Percentiles rank a stretch among this genome's conserved stretches.
Conservation (phyloP, 148 eudicot genomes). For the Rhododendron mucronatum region DNA sequence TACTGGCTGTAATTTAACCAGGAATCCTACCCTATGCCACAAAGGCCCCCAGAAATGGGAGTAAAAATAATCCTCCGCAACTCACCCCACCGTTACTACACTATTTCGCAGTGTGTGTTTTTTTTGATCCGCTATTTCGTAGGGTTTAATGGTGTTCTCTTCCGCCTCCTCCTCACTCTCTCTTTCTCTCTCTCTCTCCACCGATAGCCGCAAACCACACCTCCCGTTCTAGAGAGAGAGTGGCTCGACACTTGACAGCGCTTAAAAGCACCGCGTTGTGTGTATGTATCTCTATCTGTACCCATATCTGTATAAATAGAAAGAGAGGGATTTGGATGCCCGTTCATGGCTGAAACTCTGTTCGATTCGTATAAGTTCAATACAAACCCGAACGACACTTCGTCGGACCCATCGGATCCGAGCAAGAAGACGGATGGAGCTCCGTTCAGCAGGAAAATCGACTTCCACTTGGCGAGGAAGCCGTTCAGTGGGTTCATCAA, state of each 20-base stretch:
- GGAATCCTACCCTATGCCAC: not conserved
- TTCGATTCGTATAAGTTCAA: not conserved
- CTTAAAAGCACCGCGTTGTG: not conserved
- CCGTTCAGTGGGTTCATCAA: constrained; percentile 26
- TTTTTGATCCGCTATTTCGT: not conserved
- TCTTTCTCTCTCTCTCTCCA: not conserved
- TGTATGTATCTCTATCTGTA: not conserved
- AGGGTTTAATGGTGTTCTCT: not conserved
- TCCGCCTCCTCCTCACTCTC: not conserved
- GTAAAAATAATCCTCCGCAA: not conserved
- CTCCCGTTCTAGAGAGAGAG: not conserved
- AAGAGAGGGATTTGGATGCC: not conserved
- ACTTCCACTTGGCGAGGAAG: constrained; percentile 50
- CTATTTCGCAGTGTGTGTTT: not conserved
- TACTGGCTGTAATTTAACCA: not conserved
- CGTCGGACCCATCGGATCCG: not conserved
- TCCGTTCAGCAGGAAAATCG: constrained; percentile 28
- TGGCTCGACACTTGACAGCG: not conserved
- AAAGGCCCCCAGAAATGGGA: not conserved
- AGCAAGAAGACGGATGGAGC: not conserved
- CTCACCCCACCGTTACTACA: not conserved
- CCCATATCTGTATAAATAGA: not conserved
- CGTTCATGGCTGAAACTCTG: constrained; percentile 7
- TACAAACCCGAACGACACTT: not conserved
- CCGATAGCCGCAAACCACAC: not conserved